Evolutionary conservation across 225 moss, liverwort and hornwort genomes (phyloP), one percentile per base, ranked within the genome.

Genomic region (Asterella californica): DNA sequence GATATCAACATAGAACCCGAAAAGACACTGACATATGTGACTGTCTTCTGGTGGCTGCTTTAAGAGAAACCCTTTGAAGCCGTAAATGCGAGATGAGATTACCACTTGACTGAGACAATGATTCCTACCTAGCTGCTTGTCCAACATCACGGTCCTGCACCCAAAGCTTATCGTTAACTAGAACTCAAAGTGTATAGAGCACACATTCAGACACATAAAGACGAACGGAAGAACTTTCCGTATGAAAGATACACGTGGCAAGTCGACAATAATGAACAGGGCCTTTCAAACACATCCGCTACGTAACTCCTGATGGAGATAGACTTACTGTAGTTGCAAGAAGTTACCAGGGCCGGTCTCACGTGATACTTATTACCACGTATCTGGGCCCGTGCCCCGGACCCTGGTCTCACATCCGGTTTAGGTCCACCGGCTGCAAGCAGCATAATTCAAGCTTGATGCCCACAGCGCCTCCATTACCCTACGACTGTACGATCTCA

Each of bases 271-370:
- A n/a, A n/a, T n/a, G n/a, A n/a, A n/a, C n/a, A n/a, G n/a, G n/a
- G n/a, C n/a, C 24, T 12, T 42, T 72, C 25, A 42, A 38, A n/a
- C n/a, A 25, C 45, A 72, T 72, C 72, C 47, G 1, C 11, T 27
- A 49, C 72, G 72, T 72, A 72, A 72, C 27, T 22, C 24, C 22
- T 72, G 46, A 72, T 72, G 48, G 25, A 72, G 46, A 72, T 72
- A 25, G 72, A 27, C n/a, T 72, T 46, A 47, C 72, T 72, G n/a
- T 72, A 25, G 47, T 46, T n/a, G n/a, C n/a, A n/a, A n/a, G n/a
- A n/a, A n/a, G n/a, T n/a, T n/a, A n/a, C n/a, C n/a, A n/a, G n/a
- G n/a, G n/a, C n/a, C n/a, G n/a, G n/a, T n/a, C n/a, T n/a, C n/a
- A n/a, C n/a, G n/a, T n/a, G n/a, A n/a, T n/a, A n/a, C n/a, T n/a